Evolutionary conservation across 305 asterid species (phyloP).

Genomic region (Fraxinus floribunda): DNA sequence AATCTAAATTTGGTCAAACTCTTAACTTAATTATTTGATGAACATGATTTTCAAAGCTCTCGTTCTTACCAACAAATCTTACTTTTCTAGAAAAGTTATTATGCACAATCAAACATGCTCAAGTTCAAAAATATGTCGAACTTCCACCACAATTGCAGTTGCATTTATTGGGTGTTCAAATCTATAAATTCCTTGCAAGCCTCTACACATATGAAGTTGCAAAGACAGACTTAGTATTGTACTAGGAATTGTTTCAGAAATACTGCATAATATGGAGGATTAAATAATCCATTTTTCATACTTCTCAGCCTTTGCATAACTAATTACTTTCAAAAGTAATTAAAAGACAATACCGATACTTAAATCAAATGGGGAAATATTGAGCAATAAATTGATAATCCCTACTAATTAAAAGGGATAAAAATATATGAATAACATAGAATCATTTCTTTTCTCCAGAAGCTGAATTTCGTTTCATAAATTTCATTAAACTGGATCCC

Average conservation of each 20-base stretch:
- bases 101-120: background rate
- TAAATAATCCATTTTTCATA: background rate
- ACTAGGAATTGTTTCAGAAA: background rate
- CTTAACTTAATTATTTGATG: background rate
- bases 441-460: background rate
- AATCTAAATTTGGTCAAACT: background rate
- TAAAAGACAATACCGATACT: background rate
- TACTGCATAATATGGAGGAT: background rate
- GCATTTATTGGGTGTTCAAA: conserved; percentile 2
- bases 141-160: background rate
- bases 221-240: background rate
- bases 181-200: background rate
- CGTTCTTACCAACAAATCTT: background rate
- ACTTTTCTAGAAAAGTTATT: background rate
- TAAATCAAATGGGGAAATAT: background rate
- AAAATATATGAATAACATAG: background rate
- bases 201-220: background rate
- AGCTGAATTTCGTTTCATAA: conserved; percentile 14
- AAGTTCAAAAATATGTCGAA: conserved; percentile 11
- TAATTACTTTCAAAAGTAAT: background rate
- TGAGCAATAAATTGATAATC: background rate
- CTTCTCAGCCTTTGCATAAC: background rate
- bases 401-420: background rate
- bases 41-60: background rate
- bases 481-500: background rate